Evolutionary conservation across 2,329 filamentous ascomycete species (phyloP), one percentile per base, ranked within the genome.

Genomic region (Colletotrichum sp.): DNA sequence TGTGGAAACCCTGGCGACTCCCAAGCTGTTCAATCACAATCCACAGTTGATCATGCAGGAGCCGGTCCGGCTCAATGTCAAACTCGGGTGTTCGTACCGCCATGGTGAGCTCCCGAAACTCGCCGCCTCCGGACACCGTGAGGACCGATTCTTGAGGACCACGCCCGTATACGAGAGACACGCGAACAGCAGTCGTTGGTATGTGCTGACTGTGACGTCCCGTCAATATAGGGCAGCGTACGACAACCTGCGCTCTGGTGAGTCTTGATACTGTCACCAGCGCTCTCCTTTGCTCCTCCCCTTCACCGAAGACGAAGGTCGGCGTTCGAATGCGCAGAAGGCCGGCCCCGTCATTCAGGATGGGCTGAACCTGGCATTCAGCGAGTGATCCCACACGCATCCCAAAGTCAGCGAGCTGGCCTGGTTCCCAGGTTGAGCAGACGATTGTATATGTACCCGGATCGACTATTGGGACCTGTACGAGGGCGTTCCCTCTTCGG

Each of bases 341-440:
- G 4, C 97, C 96, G 2, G 96, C 95, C 9, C 92, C 92, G 82
- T 97, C 94, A 8, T 92, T 87, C 1, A 93, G 90, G 5, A 98
- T 89, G 18, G 90, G 89, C 9, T 86, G 86, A 7, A 97, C 82
- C 2, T 83, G 80, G 48, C 93, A 89, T 0, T 89, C 87, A 3
- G 86, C 82, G 70, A 89, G 91, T 39, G 94, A 93, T 62, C 93
- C 92, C n/a, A 98, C 89, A 72, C 92, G 91, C 10, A 99, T 88
- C 1, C 89, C 91, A 81, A 97, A 98, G 65, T 89, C 88, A 5
- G 94, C 94, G 1, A 91, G 87, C 81, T 97, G 95, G 10, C 93
- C 94, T 0, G 93, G 90, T 77, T 98, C 95, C 82, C 97, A 98
- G 0, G 96, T 98, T 4, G 95, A 98, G 82, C 94, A 96, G 8